Base-by-base conservation (phyloP, 2,329 filamentous ascomycete species). In the Calonectria fujianensis region DNA sequence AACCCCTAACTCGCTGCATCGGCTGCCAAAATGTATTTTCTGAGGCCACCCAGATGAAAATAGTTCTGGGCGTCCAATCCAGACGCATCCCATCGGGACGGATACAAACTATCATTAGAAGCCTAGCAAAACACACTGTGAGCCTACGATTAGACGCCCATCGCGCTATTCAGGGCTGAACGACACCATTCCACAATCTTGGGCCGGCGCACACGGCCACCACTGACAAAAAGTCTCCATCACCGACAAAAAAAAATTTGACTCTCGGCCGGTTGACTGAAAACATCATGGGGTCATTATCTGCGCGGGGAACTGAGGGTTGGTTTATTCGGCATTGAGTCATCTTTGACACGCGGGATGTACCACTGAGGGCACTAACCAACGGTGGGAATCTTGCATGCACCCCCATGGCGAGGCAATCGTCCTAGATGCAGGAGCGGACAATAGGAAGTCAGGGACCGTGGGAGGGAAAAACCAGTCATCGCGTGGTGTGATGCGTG, bases 321-420 rank as follows among this genome's bases (percentile, higher is more conserved):
- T 67, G 32, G 31, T 74, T 52, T 54, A 69, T 70, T 74, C 79
- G 78, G 79, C 79, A 80, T 80, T 81, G 79, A 80, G 57, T 80
- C 79, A 80, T 79, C 73, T 48, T 66, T 69, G 41, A 31, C 39
- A 48, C 70, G 66, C 71, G 71, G 73, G 72, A 72, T 71, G 65
- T 35, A 50, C 51, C 64, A 74, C 52, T 14, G 37, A 11, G 57
- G 35, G 5, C 57, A 63, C 37, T 39, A 27, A 48, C 45, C 45
- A 48, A 48, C 45, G 10, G 32, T 27, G 57, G 50, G 37, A 41
- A 70, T 48, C 29, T 61, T 67, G 65, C 37, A 39, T 39, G 57
- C 57, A 59, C 74, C 71, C 52, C 75, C 71, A 32, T 67, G 61
- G 67, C 48, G 51, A 61, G 63, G 54, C 31, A 69, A 61, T 74